Conservation (phyloP, 1,284 basidiomycete genomes). For the Malassezia equina region DNA sequence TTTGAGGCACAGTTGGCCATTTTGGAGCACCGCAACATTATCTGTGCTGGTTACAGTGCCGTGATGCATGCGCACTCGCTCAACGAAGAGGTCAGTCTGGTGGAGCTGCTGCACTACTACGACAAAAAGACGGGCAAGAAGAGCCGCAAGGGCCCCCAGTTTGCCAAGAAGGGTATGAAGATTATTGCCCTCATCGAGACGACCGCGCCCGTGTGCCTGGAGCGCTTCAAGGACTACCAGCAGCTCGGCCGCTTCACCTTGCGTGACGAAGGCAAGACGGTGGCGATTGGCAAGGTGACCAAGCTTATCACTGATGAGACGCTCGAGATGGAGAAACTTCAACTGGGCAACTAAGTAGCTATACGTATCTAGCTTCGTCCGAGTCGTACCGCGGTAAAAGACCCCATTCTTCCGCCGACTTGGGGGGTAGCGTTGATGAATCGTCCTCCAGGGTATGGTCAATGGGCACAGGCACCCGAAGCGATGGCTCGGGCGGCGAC, state of each 20-base stretch:
- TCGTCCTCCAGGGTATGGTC: conserved; percentile 2
- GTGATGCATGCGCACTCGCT: conserved; percentile 46
- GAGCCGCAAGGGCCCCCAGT: conserved; percentile 43
- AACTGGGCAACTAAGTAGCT: conserved; percentile 16
- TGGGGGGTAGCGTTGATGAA: not conserved
- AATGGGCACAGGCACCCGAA: not conserved
- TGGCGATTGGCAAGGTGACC: conserved; percentile 46
- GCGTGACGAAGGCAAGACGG: conserved; percentile 44
- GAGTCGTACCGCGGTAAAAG: conserved; percentile 14
- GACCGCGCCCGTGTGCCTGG: conserved; percentile 38
- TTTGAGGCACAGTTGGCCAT: conserved; percentile 48
- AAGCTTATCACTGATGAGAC: conserved; percentile 34
- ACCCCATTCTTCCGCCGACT: conserved; percentile 18
- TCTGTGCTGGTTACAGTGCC: conserved; percentile 45
- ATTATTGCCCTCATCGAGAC: conserved; percentile 45
- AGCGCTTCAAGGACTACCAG: conserved; percentile 45
- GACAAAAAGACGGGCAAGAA: conserved; percentile 48
- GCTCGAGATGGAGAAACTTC: conserved; percentile 34
- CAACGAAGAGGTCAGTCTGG: conserved; percentile 38
- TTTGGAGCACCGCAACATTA: conserved; percentile 46
- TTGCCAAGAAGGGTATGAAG: conserved; percentile 46
- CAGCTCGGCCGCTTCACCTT: conserved; percentile 46
- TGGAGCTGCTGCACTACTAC: conserved; percentile 46
- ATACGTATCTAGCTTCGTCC: conserved; percentile 13
- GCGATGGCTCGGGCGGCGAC: not conserved